Evolutionary conservation across 805 yeast genomes (phyloP).

Genomic region (Cyberlindnera petersonii): DNA sequence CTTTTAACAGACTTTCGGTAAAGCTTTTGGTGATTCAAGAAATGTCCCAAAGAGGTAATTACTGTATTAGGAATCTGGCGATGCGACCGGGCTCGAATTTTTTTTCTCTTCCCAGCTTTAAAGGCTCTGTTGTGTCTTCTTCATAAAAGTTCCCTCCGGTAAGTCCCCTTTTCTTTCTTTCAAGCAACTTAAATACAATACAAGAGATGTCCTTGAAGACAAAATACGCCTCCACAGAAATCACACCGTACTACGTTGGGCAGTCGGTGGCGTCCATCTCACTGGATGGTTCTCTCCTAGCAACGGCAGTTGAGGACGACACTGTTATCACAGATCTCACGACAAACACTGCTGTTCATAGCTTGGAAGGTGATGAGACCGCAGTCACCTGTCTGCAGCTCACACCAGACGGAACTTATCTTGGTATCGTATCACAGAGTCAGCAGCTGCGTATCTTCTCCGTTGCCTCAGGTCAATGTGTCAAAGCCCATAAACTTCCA

Average conservation of each 20-base stretch:
- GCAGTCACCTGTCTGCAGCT: conserved; percentile 73
- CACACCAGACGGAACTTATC: conserved; percentile 66
- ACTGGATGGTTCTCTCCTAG: conserved; percentile 57
- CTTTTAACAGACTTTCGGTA: background rate
- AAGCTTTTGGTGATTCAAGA: background rate
- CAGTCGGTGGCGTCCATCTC: conserved; percentile 73
- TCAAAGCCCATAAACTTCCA: conserved; percentile 54
- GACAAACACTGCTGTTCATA: conserved; percentile 54
- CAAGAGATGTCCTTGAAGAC: conserved; percentile 24
- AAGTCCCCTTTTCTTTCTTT: too few relatives aligned
- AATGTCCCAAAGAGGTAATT: conserved; percentile 1
- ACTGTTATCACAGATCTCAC: conserved; percentile 62
- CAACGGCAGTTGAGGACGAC: conserved; percentile 78
- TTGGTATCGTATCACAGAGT: conserved; percentile 79
- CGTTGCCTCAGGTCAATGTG: conserved; percentile 33
- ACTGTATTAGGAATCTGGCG: background rate
- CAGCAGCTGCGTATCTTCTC: conserved; percentile 70
- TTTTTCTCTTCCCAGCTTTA: background rate
- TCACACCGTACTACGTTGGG: conserved; percentile 86
- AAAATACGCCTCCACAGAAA: conserved; percentile 35
- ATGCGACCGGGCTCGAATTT: conserved; percentile 4
- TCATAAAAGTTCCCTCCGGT: background rate
- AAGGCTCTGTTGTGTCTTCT: background rate
- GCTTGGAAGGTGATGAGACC: conserved; percentile 78
- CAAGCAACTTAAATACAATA: background rate